Percentiles rank a stretch among this genome's conserved stretches.
Evolutionary conservation across 257 asterid species (phyloP).

Genomic region (Solanum tarapatanum): DNA sequence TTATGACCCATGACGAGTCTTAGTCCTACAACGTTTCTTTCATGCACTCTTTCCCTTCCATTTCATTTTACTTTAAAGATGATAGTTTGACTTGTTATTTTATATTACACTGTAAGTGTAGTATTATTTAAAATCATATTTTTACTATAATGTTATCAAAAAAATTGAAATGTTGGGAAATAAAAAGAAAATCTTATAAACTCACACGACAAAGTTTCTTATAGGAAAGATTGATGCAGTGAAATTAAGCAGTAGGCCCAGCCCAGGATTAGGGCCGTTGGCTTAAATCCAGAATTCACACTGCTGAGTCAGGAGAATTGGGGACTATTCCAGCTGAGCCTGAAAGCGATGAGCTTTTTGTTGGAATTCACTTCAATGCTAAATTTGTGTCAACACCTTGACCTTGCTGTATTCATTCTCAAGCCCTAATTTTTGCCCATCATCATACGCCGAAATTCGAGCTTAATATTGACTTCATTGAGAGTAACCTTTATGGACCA

Average conservation of each 20-base stretch:
- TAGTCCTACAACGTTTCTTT: slow-evolving; percentile 4
- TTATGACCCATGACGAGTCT: slow-evolving; percentile 3
- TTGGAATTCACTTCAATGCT: slow-evolving; percentile 3
- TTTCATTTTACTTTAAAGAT: not conserved
- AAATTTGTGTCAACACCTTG: not conserved
- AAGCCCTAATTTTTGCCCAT: not conserved
- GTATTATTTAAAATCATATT: not conserved
- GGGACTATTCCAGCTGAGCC: slow-evolving; percentile 12
- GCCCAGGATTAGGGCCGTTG: not conserved
- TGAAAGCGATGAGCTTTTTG: slow-evolving; percentile 13
- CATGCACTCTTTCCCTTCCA: not conserved
- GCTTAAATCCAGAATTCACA: not conserved
- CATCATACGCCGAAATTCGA: not conserved
- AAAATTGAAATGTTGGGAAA: not conserved
- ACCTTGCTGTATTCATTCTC: not conserved
- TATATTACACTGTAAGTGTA: not conserved
- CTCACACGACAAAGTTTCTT: not conserved
- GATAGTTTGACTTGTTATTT: not conserved
- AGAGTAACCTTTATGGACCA: not conserved
- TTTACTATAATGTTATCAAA: not conserved
- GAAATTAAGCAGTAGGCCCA: not conserved
- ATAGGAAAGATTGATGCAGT: not conserved
- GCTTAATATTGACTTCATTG: not conserved
- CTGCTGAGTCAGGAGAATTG: not conserved
- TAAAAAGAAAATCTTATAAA: not conserved